Conservation (phyloP, 2,329 filamentous ascomycete genomes). For the Elsinoe perseae region DNA sequence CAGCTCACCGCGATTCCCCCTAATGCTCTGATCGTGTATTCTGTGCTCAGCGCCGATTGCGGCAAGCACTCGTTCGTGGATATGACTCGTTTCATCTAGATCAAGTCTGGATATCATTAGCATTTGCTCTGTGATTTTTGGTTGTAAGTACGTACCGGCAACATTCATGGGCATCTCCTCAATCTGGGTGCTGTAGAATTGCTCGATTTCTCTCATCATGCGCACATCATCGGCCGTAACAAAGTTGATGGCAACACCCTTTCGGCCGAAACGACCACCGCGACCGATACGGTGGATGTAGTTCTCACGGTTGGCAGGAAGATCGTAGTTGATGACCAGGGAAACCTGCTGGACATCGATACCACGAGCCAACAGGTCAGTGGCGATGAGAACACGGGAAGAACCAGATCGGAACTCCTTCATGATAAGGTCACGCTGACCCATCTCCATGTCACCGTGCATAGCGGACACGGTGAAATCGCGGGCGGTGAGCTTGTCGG, state of each 20-base stretch:
- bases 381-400: slow-evolving; percentile 96
- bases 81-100: slow-evolving; percentile 27
- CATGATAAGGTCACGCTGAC: slow-evolving; percentile 98
- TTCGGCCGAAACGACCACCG: slow-evolving; percentile 98
- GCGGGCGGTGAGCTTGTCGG: slow-evolving; percentile 95
- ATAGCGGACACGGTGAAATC: slow-evolving; percentile 99
- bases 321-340: slow-evolving; percentile 99
- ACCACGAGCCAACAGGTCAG: slow-evolving; percentile 95
- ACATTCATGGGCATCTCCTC: slow-evolving; percentile 99
- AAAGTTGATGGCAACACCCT: slow-evolving; percentile 99
- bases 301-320: slow-evolving; percentile 98
- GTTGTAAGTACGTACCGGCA: slow-evolving; percentile 44
- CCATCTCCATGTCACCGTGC: slow-evolving; percentile 99
- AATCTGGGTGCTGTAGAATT: slow-evolving; percentile 99
- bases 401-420: slow-evolving; percentile 99
- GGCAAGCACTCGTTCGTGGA: slow-evolving; percentile 12
- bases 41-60: slow-evolving; percentile 4
- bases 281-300: slow-evolving; percentile 99
- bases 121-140: slow-evolving; percentile 8
- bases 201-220: slow-evolving; percentile 99
- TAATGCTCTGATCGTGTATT: slow-evolving; percentile 9
- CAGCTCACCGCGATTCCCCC: slow-evolving; percentile 18
- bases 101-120: slow-evolving; percentile 29
- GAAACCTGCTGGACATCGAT: slow-evolving; percentile 99
- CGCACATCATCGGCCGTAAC: slow-evolving; percentile 97